Evolutionary conservation across 768 basidiomycete species (phyloP).

Genomic region (Scleroderma bovista): DNA sequence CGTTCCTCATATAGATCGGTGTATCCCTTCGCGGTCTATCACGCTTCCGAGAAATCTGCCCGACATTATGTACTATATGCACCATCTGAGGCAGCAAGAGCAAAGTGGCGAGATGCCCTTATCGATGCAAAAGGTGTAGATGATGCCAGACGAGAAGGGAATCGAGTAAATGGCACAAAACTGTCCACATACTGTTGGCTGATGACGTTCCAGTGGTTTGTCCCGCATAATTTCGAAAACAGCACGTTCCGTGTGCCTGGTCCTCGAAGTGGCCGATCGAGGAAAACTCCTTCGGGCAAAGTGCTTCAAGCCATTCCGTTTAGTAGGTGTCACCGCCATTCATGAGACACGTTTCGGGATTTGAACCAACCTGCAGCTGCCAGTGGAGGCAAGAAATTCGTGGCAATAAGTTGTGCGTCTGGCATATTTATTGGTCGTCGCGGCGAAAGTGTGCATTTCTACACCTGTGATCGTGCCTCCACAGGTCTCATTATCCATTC

Average conservation of each 20-base stretch:
- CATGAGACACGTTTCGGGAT: not conserved
- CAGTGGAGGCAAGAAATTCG: slow-evolving; percentile 45
- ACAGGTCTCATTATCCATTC: not conserved
- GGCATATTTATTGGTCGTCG: slow-evolving; percentile 64
- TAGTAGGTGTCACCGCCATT: slow-evolving; percentile 36
- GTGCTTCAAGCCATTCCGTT: slow-evolving; percentile 59
- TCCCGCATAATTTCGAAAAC: slow-evolving; percentile 52
- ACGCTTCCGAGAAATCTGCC: slow-evolving; percentile 48
- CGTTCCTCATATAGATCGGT: slow-evolving; percentile 48
- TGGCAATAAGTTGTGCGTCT: slow-evolving; percentile 60
- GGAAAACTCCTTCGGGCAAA: slow-evolving; percentile 46
- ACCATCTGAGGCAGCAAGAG: slow-evolving; percentile 47
- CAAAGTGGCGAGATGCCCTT: slow-evolving; percentile 59
- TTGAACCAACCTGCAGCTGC: slow-evolving; percentile 28
- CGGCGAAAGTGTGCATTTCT: slow-evolving; percentile 43
- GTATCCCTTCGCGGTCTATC: slow-evolving; percentile 76
- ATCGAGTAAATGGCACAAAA: slow-evolving; percentile 47
- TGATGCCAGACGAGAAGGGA: slow-evolving; percentile 60
- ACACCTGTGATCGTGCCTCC: not conserved
- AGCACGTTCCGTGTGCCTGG: slow-evolving; percentile 52
- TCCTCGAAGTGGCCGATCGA: slow-evolving; percentile 25
- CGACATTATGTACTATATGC: slow-evolving; percentile 75
- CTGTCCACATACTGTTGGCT: slow-evolving; percentile 3
- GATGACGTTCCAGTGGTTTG: slow-evolving; percentile 52
- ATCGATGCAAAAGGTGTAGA: slow-evolving; percentile 60